Base-by-base conservation (phyloP, 2,329 filamentous ascomycete genomes). In the Epichloe brachyelytri region DNA sequence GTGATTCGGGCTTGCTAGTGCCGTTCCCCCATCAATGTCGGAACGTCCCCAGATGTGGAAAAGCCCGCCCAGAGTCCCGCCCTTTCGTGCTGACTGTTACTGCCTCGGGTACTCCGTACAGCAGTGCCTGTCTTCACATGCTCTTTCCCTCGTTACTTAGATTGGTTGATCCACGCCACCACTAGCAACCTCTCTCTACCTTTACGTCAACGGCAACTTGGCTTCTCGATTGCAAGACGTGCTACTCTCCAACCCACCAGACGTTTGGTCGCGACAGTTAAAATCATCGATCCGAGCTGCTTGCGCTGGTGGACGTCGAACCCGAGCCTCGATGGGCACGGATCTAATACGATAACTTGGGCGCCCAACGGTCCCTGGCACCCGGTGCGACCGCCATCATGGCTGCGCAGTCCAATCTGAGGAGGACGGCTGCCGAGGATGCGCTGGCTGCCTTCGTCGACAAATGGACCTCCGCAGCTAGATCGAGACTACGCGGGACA, bases 351-450 rank as follows among this genome's bases (percentile, higher is more conserved):
- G 40, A 17, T 30, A n/a, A 43, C 1, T 14, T 26, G 46, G 38
- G 36, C 37, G 46, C 11, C 14, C 52, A 48, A 46, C 43, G 43
- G 19, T 19, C 38, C 22, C 19, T 14, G 37, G 38, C 37, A 33
- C 37, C 41, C 26, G 22, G 45, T 46, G 46, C 46, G 43, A 47
- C 14, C 33, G 39, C 40, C 55, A 54, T 48, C 53, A 96, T 96
- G 91, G 87, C 88, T 55, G 85, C 77, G 56, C 90, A 95, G 72
- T 96, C 91, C 51, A 95, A 86, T 5, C 76, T 96, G 59, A 81
- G 82, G 58, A 73, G 75, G 59, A 77, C 78, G 59, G 76, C 73
- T 46, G 77, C 80, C 58, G 78, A 86, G 66, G 82, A 85, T 67
- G 78, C 83, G 61, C 71, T 89, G 62, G 74, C 80, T 36, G 72